These are phyloP conservation scores for Cordyceps javanica DNA, from an alignment of 2,329 filamentous ascomycete genomes.

Conservation along the genomic window DNA sequence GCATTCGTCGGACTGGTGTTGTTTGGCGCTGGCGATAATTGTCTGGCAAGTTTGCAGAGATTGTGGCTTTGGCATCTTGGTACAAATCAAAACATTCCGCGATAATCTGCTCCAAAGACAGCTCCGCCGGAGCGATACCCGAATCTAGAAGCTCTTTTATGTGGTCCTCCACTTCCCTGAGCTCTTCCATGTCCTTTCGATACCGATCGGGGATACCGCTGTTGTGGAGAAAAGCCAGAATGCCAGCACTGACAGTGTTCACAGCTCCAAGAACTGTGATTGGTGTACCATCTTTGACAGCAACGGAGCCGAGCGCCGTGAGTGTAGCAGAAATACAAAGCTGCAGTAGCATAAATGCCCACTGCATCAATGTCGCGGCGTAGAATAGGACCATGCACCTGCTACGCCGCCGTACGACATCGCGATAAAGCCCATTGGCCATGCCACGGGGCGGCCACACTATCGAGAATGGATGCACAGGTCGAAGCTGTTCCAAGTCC, in stretches of 20 bases:
- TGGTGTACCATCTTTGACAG: slow-evolving; percentile 28
- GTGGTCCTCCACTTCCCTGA: slow-evolving; percentile 42
- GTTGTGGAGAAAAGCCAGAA: slow-evolving; percentile 47
- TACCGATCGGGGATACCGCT: slow-evolving; percentile 48
- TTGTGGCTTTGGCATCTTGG: slow-evolving; percentile 38
- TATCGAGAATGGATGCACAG: slow-evolving; percentile 36
- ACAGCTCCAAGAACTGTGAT: slow-evolving; percentile 45
- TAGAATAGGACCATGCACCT: slow-evolving; percentile 41
- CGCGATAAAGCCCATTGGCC: slow-evolving; percentile 42
- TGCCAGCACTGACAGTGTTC: slow-evolving; percentile 44
- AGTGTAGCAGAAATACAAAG: slow-evolving; percentile 42
- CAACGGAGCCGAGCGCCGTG: slow-evolving; percentile 43
- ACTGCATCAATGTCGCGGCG: slow-evolving; percentile 34
- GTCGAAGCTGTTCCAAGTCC: slow-evolving; percentile 37
- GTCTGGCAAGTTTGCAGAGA: slow-evolving; percentile 42
- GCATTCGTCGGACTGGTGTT: slow-evolving; percentile 12
- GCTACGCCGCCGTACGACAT: slow-evolving; percentile 38
- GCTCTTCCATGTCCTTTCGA: slow-evolving; percentile 43
- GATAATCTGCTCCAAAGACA: slow-evolving; percentile 40
- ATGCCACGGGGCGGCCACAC: slow-evolving; percentile 43
- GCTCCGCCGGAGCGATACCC: slow-evolving; percentile 35
- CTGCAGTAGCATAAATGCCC: slow-evolving; percentile 42
- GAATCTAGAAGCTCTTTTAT: slow-evolving; percentile 45
- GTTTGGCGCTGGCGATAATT: slow-evolving; percentile 26
- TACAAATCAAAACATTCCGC: slow-evolving; percentile 42